These are phyloP conservation scores for Sanghuangporus sanghuang DNA, from an alignment of 1,284 basidiomycete genomes.

Conservation along the genomic window DNA sequence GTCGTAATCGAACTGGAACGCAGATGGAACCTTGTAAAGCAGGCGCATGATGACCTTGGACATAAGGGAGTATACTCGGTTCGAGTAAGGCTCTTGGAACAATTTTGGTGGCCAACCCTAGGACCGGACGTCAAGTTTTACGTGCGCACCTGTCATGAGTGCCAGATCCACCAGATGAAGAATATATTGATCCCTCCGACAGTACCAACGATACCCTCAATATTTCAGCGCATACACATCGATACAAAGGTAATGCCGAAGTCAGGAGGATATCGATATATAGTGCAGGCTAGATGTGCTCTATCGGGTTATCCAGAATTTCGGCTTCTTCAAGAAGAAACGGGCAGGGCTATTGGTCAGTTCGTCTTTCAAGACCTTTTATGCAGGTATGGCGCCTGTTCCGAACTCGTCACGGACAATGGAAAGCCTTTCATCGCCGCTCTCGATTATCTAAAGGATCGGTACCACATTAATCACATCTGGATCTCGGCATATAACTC, in stretches of 20 bases:
- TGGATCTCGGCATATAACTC: conserved; percentile 20
- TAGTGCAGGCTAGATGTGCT: conserved; percentile 23
- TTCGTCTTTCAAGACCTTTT: conserved; percentile 27
- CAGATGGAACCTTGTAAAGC: neutral
- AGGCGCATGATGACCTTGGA: conserved; percentile 24
- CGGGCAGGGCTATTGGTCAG: conserved; percentile 17
- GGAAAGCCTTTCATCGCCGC: conserved; percentile 20
- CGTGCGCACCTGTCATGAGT: conserved; percentile 32
- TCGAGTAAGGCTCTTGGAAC: neutral
- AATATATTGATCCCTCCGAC: conserved; percentile 20
- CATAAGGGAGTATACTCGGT: conserved; percentile 25
- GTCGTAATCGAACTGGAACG: neutral
- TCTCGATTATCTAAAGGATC: conserved; percentile 7
- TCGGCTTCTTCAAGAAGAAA: conserved; percentile 19
- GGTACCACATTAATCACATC: conserved; percentile 19
- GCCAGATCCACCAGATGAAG: conserved; percentile 25
- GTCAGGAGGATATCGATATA: conserved; percentile 24
- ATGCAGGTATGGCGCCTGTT: conserved; percentile 25
- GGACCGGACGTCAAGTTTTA: conserved; percentile 28
- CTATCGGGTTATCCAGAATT: conserved; percentile 24
- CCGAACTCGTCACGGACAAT: conserved; percentile 30
- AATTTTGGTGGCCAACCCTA: conserved; percentile 28
- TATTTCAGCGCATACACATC: conserved; percentile 30
- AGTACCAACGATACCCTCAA: neutral
- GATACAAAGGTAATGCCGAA: conserved; percentile 29